Evolutionary conservation across 2,329 filamentous ascomycete genomes (phyloP).

Genomic region (Chalara sp.): DNA sequence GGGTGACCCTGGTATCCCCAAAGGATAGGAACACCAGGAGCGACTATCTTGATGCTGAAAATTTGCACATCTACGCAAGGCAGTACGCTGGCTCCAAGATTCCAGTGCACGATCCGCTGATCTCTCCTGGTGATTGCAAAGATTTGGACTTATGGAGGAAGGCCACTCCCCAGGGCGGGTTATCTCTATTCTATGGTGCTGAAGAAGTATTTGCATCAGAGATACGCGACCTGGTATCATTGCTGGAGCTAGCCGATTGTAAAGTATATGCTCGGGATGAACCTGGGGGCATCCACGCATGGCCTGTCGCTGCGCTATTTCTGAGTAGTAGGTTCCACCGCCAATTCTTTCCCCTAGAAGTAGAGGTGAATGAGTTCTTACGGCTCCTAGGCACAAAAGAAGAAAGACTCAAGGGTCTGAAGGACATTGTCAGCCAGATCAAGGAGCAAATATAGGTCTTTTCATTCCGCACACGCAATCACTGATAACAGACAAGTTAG

Average conservation of each 20-base stretch:
- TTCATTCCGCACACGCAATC: too few relatives aligned
- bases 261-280: slow-evolving; percentile 44
- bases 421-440: slow-evolving; percentile 29
- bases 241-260: slow-evolving; percentile 46
- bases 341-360: not conserved
- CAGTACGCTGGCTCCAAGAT: slow-evolving; percentile 56
- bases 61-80: slow-evolving; percentile 61
- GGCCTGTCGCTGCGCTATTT: slow-evolving; percentile 66
- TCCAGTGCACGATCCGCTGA: slow-evolving; percentile 44
- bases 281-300: slow-evolving; percentile 67
- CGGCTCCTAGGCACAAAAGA: slow-evolving; percentile 26
- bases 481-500: too few relatives aligned
- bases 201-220: slow-evolving; percentile 75
- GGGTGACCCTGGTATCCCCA: slow-evolving; percentile 65
- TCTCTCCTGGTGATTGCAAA: slow-evolving; percentile 66
- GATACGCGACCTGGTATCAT: slow-evolving; percentile 51
- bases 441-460: slow-evolving; percentile 7
- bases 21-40: slow-evolving; percentile 62
- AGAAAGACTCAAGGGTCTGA: slow-evolving; percentile 46
- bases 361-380: not conserved
- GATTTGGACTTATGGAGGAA: slow-evolving; percentile 60
- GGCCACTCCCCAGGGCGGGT: slow-evolving; percentile 59
- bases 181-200: slow-evolving; percentile 64
- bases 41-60: slow-evolving; percentile 66
- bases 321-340: slow-evolving; percentile 29